Percentiles rank a stretch among this genome's conserved stretches.
Evolutionary conservation across 2,329 filamentous ascomycete species (phyloP).

Genomic region (Colletotrichum tropicicola): DNA sequence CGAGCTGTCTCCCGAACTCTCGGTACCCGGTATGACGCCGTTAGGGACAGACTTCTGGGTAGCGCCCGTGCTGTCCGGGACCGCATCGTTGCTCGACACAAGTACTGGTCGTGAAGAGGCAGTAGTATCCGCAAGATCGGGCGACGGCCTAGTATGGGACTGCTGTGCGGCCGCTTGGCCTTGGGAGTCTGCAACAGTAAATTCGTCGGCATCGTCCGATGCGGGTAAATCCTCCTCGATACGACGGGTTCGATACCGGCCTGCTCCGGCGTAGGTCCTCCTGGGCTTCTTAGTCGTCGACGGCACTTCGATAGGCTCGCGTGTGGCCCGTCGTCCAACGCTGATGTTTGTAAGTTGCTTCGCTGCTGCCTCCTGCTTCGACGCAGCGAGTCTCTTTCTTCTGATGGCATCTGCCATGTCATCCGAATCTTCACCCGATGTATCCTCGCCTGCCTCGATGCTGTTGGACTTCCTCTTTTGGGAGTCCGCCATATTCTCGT

Average conservation of each 20-base stretch:
- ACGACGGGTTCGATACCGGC: neutral
- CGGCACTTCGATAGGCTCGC: constrained; percentile 3
- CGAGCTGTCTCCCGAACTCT: constrained; percentile 26
- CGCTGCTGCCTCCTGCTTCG: constrained; percentile 49
- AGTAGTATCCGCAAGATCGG: neutral
- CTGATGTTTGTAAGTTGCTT: constrained; percentile 52
- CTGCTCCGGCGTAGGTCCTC: neutral
- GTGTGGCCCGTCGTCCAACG: constrained; percentile 32
- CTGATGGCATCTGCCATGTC: constrained; percentile 42
- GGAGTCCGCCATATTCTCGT: constrained; percentile 56
- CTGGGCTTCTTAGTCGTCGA: constrained; percentile 13
- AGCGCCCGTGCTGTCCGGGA: constrained; percentile 24
- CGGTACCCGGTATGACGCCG: neutral
- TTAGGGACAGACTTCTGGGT: constrained; percentile 7
- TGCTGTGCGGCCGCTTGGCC: neutral
- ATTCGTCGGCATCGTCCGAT: constrained; percentile 21
- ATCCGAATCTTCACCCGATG: constrained; percentile 45
- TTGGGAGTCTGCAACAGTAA: constrained; percentile 31
- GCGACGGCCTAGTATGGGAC: neutral
- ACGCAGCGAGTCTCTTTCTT: constrained; percentile 46
- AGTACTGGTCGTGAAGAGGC: neutral
- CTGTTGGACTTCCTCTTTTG: constrained; percentile 49
- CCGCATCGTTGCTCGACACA: constrained; percentile 24
- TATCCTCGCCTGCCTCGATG: constrained; percentile 35
- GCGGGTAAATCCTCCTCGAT: neutral